Evolutionary conservation across 352 stramenopile species (phyloP).

Genomic region (Phytophthora pisi): DNA sequence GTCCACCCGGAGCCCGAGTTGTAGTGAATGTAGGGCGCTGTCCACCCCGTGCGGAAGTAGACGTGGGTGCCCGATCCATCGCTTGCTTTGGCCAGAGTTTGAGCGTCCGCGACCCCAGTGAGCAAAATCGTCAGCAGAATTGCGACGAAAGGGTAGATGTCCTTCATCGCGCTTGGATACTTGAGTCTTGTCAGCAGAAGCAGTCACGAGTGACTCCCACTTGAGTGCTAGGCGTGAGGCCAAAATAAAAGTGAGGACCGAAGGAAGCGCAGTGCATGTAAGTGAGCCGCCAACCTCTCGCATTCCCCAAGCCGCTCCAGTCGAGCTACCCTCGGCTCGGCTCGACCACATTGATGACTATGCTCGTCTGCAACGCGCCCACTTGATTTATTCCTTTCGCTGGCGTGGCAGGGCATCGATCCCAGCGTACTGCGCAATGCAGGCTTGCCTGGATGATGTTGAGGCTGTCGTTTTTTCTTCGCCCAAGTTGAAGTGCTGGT

Average conservation of each 20-base stretch:
- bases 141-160: background rate
- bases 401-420: background rate
- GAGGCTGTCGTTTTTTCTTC: constrained; percentile 2
- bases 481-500: constrained; percentile 17
- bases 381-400: constrained; percentile 29
- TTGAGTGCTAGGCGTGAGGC: constrained; percentile 13
- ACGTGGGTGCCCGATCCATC: constrained; percentile 52
- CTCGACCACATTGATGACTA: background rate
- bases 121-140: constrained; percentile 23
- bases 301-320: background rate
- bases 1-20: constrained; percentile 44
- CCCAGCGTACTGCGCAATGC: constrained; percentile 6
- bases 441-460: constrained; percentile 1
- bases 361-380: background rate
- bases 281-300: too few species aligned
- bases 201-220: background rate
- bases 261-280: background rate
- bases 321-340: background rate
- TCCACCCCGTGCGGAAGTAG: constrained; percentile 57
- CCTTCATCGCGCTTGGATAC: constrained; percentile 2
- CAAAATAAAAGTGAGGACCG: constrained; percentile 31
- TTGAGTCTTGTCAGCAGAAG: background rate
- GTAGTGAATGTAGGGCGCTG: constrained; percentile 56
- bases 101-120: constrained; percentile 15
- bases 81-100: constrained; percentile 42